Base-by-base conservation (phyloP, 148 eudicot species). In the Agrostemma githago region DNA sequence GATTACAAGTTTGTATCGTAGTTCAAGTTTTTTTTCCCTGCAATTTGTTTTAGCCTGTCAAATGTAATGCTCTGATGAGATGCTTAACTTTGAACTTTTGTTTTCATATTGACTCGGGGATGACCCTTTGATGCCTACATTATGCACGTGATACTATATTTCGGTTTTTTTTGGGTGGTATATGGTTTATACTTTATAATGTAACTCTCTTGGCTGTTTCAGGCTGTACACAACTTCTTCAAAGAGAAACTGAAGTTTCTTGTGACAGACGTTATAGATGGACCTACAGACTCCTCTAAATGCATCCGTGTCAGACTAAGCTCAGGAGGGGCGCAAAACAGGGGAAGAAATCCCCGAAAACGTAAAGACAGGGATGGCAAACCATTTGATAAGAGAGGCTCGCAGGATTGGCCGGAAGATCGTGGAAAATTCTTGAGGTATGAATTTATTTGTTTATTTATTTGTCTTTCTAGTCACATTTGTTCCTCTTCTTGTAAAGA, bases 351-450 rank as follows among this genome's bases (percentile, higher is more conserved):
- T 63, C 82, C 83, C 44, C 89, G 83, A 46, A 95, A 95, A 72
- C 83, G 99, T 74, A 95, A 95, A 86, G 88, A 88, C 54, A 87
- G 97, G 79, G 79, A 83, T 59, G 83, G 82, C 58, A 92, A 85
- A 81, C 89, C 90, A 61, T 95, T 87, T 82, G 99, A 95, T 73
- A 83, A 71, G 64, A 88, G 99, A 79, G 93, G 97, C 72, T 87
- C 97, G 9, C 86, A 92, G 67, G 86, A 86, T 79, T 95, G 99
- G 99, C 96, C 93, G 5, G 90, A 85, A 60, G 76, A 88, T 79
- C 86, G 86, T 68, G 96, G 90, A 76, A 95, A 92, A 84, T 95
- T 90, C 77, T 90, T 95, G 56, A 87, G 97, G 98, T 94, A 85
- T 43, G 72, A 53, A 41, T 56, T 83, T 39, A 4, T 74, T 26